A percentile compares a stretch with the other conserved stretches of the same genome.
phyloP scores from a whole-genome alignment of 495 filamentous ascomycete species.

The Xylaria castorea region DNA sequence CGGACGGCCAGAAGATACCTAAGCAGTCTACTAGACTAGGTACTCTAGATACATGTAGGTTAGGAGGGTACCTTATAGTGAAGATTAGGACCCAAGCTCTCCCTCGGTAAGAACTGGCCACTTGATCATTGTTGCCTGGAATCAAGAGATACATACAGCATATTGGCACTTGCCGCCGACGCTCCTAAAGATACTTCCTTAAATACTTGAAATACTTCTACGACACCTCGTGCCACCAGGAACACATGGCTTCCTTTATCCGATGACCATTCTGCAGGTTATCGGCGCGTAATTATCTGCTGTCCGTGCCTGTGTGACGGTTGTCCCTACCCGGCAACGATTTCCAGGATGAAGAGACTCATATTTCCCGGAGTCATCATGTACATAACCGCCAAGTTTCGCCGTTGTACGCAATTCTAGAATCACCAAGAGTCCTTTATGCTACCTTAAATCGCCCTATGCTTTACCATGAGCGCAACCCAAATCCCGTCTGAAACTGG shows the following conservation, averaged over 20 bases:
- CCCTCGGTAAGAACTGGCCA: neutral
- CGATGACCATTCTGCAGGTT: slow-evolving; percentile 18
- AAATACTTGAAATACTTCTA: neutral
- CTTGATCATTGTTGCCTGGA: neutral
- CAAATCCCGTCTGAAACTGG: neutral
- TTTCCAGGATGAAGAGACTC: slow-evolving; percentile 32
- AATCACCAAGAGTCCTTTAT: slow-evolving; percentile 22
- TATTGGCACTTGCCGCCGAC: neutral
- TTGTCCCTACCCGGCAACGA: slow-evolving; percentile 26
- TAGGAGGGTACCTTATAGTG: neutral
- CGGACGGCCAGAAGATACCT: neutral
- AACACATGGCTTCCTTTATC: slow-evolving; percentile 39
- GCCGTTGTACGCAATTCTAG: slow-evolving; percentile 31
- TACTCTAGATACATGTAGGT: too few species aligned
- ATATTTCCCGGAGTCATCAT: slow-evolving; percentile 48
- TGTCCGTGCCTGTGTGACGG: slow-evolving; percentile 36
- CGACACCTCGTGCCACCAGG: slow-evolving; percentile 35
- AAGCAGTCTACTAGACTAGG: neutral
- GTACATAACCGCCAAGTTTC: slow-evolving; percentile 39
- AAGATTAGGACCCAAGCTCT: neutral
- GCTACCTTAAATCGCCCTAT: slow-evolving; percentile 34
- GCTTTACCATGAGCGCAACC: slow-evolving; percentile 21
- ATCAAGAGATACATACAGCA: neutral
- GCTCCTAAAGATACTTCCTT: neutral
- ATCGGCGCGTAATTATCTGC: slow-evolving; percentile 42